Percentiles rank a stretch among this genome's conserved stretches.
These are phyloP conservation scores for Pseudomonodictys pantanalensis DNA, from an alignment of 495 filamentous ascomycete genomes.

Conservation along the genomic window DNA sequence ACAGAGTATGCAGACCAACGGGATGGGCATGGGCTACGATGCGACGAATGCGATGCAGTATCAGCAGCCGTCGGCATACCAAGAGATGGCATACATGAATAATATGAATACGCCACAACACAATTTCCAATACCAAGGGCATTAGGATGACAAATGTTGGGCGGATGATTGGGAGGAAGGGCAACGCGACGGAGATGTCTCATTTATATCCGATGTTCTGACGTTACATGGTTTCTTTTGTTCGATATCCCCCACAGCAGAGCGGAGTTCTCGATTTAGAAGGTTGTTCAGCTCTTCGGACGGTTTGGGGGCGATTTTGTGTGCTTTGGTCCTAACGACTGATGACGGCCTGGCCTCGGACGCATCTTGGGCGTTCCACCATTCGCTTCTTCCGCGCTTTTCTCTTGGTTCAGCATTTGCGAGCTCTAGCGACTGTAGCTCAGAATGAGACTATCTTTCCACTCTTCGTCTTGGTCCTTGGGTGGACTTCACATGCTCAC, in stretches of 20 bases:
- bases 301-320: background rate
- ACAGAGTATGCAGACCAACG: slow-evolving; percentile 9
- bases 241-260: slow-evolving; percentile 19
- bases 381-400: background rate
- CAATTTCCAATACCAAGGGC: slow-evolving; percentile 26
- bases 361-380: slow-evolving; percentile 4
- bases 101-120: slow-evolving; percentile 26
- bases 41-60: slow-evolving; percentile 10
- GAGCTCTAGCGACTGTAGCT: background rate
- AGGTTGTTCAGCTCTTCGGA: background rate
- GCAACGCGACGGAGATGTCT: background rate
- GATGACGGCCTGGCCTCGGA: slow-evolving; percentile 3
- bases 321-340: background rate
- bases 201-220: too few relatives aligned
- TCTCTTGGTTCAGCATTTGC: slow-evolving; percentile 4
- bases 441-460: too few relatives aligned
- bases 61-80: slow-evolving; percentile 15
- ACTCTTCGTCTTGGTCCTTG: too few relatives aligned
- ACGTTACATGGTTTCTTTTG: too few relatives aligned
- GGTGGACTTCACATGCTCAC: too few relatives aligned
- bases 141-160: slow-evolving; percentile 15
- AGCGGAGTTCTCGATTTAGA: background rate
- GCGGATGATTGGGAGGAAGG: background rate
- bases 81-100: slow-evolving; percentile 28
- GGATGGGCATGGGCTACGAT: slow-evolving; percentile 20